Percentiles rank a stretch among this genome's conserved stretches.
Conservation (phyloP, 2,329 filamentous ascomycete genomes). For the Catunica adiposa region DNA sequence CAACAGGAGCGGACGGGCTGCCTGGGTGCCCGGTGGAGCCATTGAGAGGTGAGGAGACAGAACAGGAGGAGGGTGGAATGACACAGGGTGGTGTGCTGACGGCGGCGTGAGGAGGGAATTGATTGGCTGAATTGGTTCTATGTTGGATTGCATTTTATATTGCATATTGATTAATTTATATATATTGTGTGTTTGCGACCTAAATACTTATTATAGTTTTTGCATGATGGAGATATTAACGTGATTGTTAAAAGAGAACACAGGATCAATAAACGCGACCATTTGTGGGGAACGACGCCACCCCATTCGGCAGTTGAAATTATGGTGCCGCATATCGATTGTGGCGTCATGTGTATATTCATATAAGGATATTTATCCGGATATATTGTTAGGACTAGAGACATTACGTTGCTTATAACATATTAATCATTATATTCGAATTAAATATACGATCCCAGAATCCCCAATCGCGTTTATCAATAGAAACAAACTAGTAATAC, state of each 20-base stretch:
- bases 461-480: too few relatives aligned
- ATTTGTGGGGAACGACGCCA: neutral
- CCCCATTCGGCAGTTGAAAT: neutral
- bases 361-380: neutral
- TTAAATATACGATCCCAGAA: too few relatives aligned
- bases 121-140: too few relatives aligned
- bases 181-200: neutral
- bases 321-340: neutral
- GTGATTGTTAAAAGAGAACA: neutral
- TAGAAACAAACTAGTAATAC: neutral
- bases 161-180: neutral
- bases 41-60: too few relatives aligned
- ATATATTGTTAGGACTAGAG: too few relatives aligned
- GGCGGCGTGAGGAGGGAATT: neutral
- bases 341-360: neutral
- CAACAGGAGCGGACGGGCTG: neutral
- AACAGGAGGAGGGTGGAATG: too few relatives aligned
- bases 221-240: neutral
- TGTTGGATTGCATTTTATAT: too few relatives aligned
- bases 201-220: neutral
- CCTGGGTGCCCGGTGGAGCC: neutral
- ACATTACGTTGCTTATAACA: too few relatives aligned
- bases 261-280: neutral
- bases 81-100: neutral
- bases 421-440: too few relatives aligned